phyloP scores from a whole-genome alignment of 179 eudicot species.

The Spergularia azorica region DNA sequence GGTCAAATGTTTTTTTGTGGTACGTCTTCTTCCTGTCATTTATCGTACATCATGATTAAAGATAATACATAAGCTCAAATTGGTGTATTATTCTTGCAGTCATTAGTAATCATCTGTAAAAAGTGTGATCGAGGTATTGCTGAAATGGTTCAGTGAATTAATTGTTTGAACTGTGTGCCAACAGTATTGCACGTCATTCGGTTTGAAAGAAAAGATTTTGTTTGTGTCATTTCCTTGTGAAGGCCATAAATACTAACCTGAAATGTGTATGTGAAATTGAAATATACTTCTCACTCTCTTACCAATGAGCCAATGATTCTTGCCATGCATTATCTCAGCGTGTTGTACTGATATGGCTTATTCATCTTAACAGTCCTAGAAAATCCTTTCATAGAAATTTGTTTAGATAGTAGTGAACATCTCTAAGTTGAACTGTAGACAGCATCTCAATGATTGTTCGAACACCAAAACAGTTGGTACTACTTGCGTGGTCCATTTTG shows the following conservation, averaged over 20 bases:
- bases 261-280: background rate
- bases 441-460: background rate
- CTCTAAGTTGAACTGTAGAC: background rate
- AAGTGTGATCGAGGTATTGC: background rate
- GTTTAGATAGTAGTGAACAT: background rate
- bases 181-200: background rate
- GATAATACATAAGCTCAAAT: background rate
- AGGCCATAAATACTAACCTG: background rate
- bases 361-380: background rate
- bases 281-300: background rate
- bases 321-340: too few species aligned
- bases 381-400: background rate
- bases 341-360: too few species aligned
- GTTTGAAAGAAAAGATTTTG: background rate
- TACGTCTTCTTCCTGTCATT: background rate
- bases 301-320: constrained; percentile 8
- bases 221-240: constrained; percentile 1
- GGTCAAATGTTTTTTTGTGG: background rate
- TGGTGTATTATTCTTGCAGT: background rate
- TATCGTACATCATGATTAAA: background rate
- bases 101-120: background rate
- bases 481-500: background rate
- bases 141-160: background rate
- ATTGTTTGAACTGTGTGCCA: background rate
- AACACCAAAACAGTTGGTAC: background rate